Evolutionary conservation across 257 asterid species (phyloP).

Genomic region (Penstemon barbatus): DNA sequence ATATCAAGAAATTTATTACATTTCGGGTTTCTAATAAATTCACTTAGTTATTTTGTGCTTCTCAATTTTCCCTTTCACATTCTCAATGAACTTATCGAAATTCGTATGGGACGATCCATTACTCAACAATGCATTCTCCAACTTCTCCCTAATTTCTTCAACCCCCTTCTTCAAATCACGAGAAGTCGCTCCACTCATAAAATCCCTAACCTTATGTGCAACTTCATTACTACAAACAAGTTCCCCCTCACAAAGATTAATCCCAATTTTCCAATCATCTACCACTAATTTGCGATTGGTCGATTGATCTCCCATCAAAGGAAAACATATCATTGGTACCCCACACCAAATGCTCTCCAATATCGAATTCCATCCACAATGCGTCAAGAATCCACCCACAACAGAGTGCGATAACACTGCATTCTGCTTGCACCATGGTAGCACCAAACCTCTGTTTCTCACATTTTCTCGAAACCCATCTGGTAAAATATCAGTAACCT

Average conservation of each 20-base stretch:
- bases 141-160: background rate
- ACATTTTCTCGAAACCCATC: slow-evolving; percentile 11
- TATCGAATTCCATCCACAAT: slow-evolving; percentile 40
- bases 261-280: slow-evolving; percentile 39
- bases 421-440: slow-evolving; percentile 13
- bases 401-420: slow-evolving; percentile 21
- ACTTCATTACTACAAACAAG: slow-evolving; percentile 18
- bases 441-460: slow-evolving; percentile 3
- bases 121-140: background rate
- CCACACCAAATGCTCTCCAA: slow-evolving; percentile 33
- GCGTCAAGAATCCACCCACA: slow-evolving; percentile 31
- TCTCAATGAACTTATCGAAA: background rate
- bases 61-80: background rate
- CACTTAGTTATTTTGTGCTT: background rate
- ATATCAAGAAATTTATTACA: too few relatives aligned
- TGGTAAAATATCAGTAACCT: background rate
- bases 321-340: slow-evolving; percentile 36
- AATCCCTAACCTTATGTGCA: slow-evolving; percentile 18
- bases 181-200: background rate
- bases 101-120: slow-evolving; percentile 10
- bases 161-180: background rate
- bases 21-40: too few relatives aligned
- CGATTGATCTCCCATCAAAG: slow-evolving; percentile 29
- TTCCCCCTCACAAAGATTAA: slow-evolving; percentile 31
- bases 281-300: slow-evolving; percentile 36